Conservation (phyloP, 495 filamentous ascomycete species). For the Copromyces sp. region DNA sequence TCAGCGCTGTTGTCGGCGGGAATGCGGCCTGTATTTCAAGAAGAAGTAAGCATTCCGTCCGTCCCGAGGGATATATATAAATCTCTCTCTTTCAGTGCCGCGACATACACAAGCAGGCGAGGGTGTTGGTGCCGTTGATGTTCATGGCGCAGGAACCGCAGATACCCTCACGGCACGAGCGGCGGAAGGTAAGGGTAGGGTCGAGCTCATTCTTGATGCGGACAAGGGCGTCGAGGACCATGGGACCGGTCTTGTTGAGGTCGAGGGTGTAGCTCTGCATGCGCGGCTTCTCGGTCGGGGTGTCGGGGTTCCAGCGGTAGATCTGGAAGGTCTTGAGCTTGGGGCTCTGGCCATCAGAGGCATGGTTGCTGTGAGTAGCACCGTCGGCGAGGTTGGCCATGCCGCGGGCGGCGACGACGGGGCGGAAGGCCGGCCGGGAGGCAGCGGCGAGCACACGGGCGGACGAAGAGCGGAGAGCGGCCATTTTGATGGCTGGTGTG, state of each 20-base stretch:
- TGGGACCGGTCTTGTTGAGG: slow-evolving; percentile 95
- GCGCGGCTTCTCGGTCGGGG: slow-evolving; percentile 76
- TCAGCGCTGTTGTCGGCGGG: slow-evolving; percentile 70
- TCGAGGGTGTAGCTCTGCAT: slow-evolving; percentile 95
- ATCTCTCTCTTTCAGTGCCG: slow-evolving; percentile 2
- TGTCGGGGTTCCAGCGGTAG: slow-evolving; percentile 97
- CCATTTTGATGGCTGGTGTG: slow-evolving; percentile 43
- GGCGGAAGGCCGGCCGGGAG: slow-evolving; percentile 38
- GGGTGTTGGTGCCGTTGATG: slow-evolving; percentile 93
- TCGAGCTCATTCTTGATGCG: slow-evolving; percentile 98
- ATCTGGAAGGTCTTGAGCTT: slow-evolving; percentile 87
- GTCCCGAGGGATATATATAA: not conserved
- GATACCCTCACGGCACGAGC: slow-evolving; percentile 94
- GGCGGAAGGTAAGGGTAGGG: slow-evolving; percentile 88
- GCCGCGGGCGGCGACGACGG: slow-evolving; percentile 28
- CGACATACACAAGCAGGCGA: slow-evolving; percentile 91
- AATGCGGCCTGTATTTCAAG: slow-evolving; percentile 63
- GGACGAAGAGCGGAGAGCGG: slow-evolving; percentile 53
- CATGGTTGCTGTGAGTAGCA: slow-evolving; percentile 16
- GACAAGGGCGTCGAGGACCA: slow-evolving; percentile 94
- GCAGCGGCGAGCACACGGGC: slow-evolving; percentile 49
- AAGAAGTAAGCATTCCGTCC: slow-evolving; percentile 1
- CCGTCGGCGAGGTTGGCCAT: slow-evolving; percentile 37
- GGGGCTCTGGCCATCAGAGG: slow-evolving; percentile 41
- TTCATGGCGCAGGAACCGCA: slow-evolving; percentile 99